Evolutionary conservation across 768 basidiomycete genomes (phyloP).

Genomic region (Psilocybe azurescens): DNA sequence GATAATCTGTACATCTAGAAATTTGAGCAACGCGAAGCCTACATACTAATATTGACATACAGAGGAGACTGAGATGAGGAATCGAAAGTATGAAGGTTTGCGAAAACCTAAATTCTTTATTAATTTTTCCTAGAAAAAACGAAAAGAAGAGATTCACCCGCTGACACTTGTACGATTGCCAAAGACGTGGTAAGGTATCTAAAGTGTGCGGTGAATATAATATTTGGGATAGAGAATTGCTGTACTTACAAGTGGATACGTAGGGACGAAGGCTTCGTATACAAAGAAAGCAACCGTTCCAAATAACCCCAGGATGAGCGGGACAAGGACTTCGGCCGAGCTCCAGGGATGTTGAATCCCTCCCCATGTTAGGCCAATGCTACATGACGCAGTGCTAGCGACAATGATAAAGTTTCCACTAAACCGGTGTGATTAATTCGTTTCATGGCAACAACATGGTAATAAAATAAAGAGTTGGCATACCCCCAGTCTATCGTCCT

Average conservation of each 20-base stretch:
- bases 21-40: neutral
- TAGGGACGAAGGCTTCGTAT: conserved; percentile 42
- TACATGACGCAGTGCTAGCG: conserved; percentile 31
- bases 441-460: no score
- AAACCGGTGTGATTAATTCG: neutral
- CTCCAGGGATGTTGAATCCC: conserved; percentile 49
- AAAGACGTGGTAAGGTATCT: conserved; percentile 26
- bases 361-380: conserved; percentile 54
- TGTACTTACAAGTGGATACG: conserved; percentile 22
- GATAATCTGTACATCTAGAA: conserved; percentile 28
- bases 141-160: conserved; percentile 30
- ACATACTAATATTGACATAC: conserved; percentile 5
- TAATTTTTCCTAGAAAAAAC: neutral
- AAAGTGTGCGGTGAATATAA: neutral
- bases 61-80: conserved; percentile 6
- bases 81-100: conserved; percentile 35
- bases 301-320: conserved; percentile 47
- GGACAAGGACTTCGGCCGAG: conserved; percentile 44
- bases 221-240: neutral
- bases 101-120: conserved; percentile 31
- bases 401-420: conserved; percentile 51
- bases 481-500: conserved; percentile 48
- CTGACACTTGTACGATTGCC: conserved; percentile 42
- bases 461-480: conserved; percentile 22
- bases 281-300: conserved; percentile 43